These are phyloP conservation scores for Quercus rubra DNA, from an alignment of 306 rosid species.

Conservation along the genomic window DNA sequence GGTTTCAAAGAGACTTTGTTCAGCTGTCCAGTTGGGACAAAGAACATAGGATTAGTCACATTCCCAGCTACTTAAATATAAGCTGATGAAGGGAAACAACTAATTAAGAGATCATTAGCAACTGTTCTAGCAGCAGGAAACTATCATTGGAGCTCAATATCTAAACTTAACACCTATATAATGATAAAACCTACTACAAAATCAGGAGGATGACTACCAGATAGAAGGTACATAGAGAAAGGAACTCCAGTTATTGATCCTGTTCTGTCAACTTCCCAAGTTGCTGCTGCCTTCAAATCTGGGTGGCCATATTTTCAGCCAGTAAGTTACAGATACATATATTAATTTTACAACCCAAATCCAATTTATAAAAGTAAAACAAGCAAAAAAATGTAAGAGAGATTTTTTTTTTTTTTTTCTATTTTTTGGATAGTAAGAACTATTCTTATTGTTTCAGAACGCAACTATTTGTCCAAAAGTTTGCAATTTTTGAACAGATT, in stretches of 20 bases:
- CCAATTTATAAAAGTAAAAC: neutral
- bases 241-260: constrained; percentile 68
- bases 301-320: constrained; percentile 25
- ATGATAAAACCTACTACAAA: constrained; percentile 2
- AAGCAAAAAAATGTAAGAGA: neutral
- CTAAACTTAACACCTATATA: neutral
- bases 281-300: constrained; percentile 82
- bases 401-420: neutral
- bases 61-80: constrained; percentile 6
- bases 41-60: constrained; percentile 21
- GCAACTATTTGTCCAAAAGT: neutral
- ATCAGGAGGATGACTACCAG: constrained; percentile 50
- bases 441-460: neutral
- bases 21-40: constrained; percentile 46
- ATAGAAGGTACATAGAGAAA: constrained; percentile 84
- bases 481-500: neutral
- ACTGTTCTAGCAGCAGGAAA: constrained; percentile 6
- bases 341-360: neutral
- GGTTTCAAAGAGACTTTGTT: constrained; percentile 44
- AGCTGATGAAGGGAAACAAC: neutral
- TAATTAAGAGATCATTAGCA: constrained; percentile 2
- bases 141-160: neutral
- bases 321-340: neutral
- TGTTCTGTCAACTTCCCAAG: constrained; percentile 93
- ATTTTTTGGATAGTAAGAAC: too few species aligned